Base-by-base conservation (phyloP, 2,329 filamentous ascomycete genomes). In the Cordyceps tenuipes region DNA sequence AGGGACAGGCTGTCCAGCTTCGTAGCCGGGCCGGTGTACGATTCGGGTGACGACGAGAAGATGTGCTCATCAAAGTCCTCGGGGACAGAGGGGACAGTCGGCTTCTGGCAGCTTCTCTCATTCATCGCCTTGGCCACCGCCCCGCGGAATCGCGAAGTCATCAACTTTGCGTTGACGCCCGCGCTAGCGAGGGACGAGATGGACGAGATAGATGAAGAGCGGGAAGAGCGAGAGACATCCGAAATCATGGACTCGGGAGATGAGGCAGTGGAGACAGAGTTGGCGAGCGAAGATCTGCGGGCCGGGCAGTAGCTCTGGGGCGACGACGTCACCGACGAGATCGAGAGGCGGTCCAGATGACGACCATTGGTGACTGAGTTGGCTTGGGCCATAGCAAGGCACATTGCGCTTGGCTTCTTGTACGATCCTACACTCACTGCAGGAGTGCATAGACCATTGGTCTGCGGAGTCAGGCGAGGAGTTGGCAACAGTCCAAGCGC, bases 171-270 rank as follows among this genome's bases (percentile, higher is more conserved):
- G 71, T 74, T 80, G 81, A 75, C 76, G 73, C 72, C 83, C 82
- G 82, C 83, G 78, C 78, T 82, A 71, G 74, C 79, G 74, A 82
- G 73, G 62, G 81, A 84, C 65, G 82, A 85, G 67, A 81, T 78
- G 68, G 83, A 85, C 61, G 83, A 86, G 72, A 85, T 82, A 19
- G 83, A 86, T 69, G 84, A 86, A 57, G 82, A 85, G 70, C 83
- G 82, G 64, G 84, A 86, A 63, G 82, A 78, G 63, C 79, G 79
- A 61, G 81, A 86, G 61, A 77, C 76, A 68, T 87, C 84, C 62
- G 84, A 86, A 50, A 87, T 73, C 83, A 87, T 86, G 59, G 84
- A 87, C 68, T 87, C 84, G 63, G 84, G 84, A 31, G 84, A 87
- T 62, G 84, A 87, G 39, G 81, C 79, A 34, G 81, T 82, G 29